These are phyloP conservation scores for Gracilaria gracilis DNA, from an alignment of 23 red algal genomes.

Conservation along the genomic window DNA sequence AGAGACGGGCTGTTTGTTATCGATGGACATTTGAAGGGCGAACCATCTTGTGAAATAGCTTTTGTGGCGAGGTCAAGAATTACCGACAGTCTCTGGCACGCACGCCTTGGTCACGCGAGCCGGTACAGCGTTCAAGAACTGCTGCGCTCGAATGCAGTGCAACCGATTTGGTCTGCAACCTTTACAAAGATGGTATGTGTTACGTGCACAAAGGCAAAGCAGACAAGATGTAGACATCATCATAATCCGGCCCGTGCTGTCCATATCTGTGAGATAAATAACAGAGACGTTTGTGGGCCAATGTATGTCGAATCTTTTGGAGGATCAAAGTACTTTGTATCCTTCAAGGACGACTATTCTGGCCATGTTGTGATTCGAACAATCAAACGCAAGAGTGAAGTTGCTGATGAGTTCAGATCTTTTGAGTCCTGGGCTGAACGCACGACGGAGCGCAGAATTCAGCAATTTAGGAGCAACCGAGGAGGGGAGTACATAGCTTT, in stretches of 20 bases:
- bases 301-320: neutral
- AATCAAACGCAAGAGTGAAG: neutral
- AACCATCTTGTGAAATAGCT: neutral
- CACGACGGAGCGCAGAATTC: neutral
- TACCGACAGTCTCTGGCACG: neutral
- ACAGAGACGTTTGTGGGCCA: conserved; percentile 28
- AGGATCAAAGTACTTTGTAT: conserved; percentile 3
- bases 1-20: neutral
- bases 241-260: neutral
- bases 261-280: neutral
- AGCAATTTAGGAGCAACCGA: neutral
- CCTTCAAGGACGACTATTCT: neutral
- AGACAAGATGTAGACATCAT: neutral
- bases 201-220: conserved; percentile 12
- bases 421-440: neutral
- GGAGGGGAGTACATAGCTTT: neutral
- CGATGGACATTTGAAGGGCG: neutral
- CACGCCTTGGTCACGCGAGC: conserved; percentile 7
- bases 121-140: neutral
- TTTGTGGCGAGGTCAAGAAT: neutral
- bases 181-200: neutral
- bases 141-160: neutral
- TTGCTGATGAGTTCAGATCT: neutral
- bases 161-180: neutral
- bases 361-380: neutral